These are phyloP conservation scores for Diaporthe ampelina DNA, from an alignment of 2,329 filamentous ascomycete species.

Conservation along the genomic window DNA sequence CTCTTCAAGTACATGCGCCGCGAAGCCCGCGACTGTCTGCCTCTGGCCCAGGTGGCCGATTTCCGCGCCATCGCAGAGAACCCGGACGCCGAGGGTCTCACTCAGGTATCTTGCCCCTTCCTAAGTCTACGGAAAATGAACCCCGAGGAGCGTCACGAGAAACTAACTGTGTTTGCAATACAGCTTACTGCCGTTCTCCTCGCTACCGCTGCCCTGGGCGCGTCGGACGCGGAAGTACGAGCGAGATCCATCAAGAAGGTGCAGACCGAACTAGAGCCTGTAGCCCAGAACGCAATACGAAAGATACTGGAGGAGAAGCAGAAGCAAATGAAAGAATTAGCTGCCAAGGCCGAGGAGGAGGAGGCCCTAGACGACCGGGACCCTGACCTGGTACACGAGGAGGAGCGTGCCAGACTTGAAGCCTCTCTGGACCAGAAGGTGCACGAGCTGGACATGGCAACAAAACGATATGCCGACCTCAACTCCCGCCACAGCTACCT, in stretches of 20 bases:
- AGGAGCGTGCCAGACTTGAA: constrained; percentile 65
- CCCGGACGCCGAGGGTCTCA: constrained; percentile 67
- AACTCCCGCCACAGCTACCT: constrained; percentile 72
- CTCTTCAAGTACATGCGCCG: constrained; percentile 81
- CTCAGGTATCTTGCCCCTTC: constrained; percentile 57
- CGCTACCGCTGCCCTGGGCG: constrained; percentile 49
- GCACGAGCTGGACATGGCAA: constrained; percentile 60
- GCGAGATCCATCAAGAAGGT: constrained; percentile 50
- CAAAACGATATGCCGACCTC: constrained; percentile 71
- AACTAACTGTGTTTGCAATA: constrained; percentile 6
- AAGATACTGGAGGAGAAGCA: constrained; percentile 64
- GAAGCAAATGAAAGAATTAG: constrained; percentile 55
- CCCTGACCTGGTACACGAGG: constrained; percentile 69
- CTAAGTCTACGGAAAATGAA: neutral
- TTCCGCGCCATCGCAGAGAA: constrained; percentile 71
- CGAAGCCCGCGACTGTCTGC: constrained; percentile 64
- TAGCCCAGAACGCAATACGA: constrained; percentile 61
- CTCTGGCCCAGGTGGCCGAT: constrained; percentile 66
- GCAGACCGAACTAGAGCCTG: constrained; percentile 48
- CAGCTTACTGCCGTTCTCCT: constrained; percentile 49
- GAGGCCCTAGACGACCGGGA: constrained; percentile 55
- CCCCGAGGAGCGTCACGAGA: neutral
- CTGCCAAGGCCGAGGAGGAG: constrained; percentile 43
- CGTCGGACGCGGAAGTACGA: constrained; percentile 46
- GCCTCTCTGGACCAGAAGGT: constrained; percentile 52